Evolutionary conservation across 2,329 filamentous ascomycete genomes (phyloP).

Genomic region (Fusarium sp.): DNA sequence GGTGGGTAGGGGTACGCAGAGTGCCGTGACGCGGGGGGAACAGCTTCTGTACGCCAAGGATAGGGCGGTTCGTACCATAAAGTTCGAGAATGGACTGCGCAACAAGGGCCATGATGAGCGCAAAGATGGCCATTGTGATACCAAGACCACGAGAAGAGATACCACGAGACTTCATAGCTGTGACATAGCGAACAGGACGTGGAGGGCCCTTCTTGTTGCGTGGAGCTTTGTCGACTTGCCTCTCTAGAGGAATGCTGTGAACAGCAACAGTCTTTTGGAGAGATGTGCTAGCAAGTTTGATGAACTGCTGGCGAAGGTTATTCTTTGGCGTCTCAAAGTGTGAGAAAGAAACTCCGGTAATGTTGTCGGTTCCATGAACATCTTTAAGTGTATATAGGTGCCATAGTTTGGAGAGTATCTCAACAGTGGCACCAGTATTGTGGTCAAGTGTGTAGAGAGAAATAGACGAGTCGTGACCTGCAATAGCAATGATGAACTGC

Average conservation of each 20-base stretch:
- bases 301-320: slow-evolving; percentile 54
- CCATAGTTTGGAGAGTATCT: slow-evolving; percentile 66
- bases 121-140: slow-evolving; percentile 67
- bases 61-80: slow-evolving; percentile 67
- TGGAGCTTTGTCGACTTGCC: slow-evolving; percentile 55
- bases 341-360: slow-evolving; percentile 72
- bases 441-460: slow-evolving; percentile 84
- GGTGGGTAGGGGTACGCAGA: slow-evolving; percentile 47
- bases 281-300: slow-evolving; percentile 85
- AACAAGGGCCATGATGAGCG: slow-evolving; percentile 72
- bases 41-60: slow-evolving; percentile 68
- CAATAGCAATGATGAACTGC: slow-evolving; percentile 85
- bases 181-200: slow-evolving; percentile 75
- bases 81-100: slow-evolving; percentile 76
- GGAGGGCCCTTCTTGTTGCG: slow-evolving; percentile 57
- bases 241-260: slow-evolving; percentile 79
- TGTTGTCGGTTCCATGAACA: slow-evolving; percentile 67
- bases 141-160: slow-evolving; percentile 66
- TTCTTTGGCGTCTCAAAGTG: slow-evolving; percentile 67
- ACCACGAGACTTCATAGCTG: slow-evolving; percentile 69
- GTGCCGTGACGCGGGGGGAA: slow-evolving; percentile 63
- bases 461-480: slow-evolving; percentile 83
- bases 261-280: slow-evolving; percentile 84
- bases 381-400: slow-evolving; percentile 66
- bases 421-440: slow-evolving; percentile 60